Base-by-base conservation (phyloP, 208 protist species). In the Jaenimonas drosophilae region DNA sequence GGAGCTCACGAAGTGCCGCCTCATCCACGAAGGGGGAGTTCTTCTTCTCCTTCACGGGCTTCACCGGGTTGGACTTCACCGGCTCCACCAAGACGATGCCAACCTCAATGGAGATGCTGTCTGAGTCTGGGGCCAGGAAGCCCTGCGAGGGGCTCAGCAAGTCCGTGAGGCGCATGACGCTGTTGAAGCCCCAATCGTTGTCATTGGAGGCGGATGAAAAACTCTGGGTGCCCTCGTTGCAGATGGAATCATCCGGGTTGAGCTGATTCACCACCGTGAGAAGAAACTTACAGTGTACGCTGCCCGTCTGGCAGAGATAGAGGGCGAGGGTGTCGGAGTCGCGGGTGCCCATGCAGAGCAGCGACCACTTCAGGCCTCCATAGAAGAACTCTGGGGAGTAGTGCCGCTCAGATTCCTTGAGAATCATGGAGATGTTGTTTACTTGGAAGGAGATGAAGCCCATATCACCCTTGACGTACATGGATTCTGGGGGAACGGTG, bases 151-250 rank as follows among this genome's bases (percentile, higher is more conserved):
- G 76, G 61, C 77, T 88, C 32, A 88, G 54, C 30, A 94, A 45
- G 31, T 89, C 75, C 3, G 69, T 53, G 49, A 94, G 85, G 61
- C 84, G 85, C 42, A 88, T 85, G 16, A 94, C 85, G 44, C 70
- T 87, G 65, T 90, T 90, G 64, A 94, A 94, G 20, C 85, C 85
- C 81, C 85, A 94, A 55, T 94, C 85, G 64, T 94, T 94, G 61
- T 94, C 85, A 53, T 86, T 70, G 12, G 80, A 94, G 37, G 70
- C 65, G 49, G 78, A 69, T 2, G 64, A 73, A 61, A 94, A 94
- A 46, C 78, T 78, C 54, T 94, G 85, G 9, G 85, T 94, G 6
- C 85, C 85, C 49, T 94, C 85, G 57, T 90, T 94, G 47, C 77
- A 87, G 37, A 94, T 88, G 33, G 85, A 90, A 64, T 94, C 81